Conservation (phyloP, 352 stramenopile species). For the Pythium biforme region DNA sequence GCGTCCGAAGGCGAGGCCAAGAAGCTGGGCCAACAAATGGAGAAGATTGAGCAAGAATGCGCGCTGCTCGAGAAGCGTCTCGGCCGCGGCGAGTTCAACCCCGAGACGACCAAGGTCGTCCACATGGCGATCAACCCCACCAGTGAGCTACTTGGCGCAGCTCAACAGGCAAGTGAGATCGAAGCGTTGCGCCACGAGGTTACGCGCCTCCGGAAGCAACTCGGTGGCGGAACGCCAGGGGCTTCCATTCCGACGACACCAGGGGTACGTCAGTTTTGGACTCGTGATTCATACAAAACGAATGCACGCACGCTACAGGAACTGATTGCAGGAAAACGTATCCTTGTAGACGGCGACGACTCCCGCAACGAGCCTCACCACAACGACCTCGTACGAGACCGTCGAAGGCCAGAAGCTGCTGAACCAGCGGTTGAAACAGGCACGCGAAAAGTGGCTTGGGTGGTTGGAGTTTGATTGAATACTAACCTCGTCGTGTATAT, state of each 20-base stretch:
- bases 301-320: not conserved
- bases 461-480: too few species aligned
- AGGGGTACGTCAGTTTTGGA: conserved; percentile 1
- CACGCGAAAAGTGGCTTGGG: too few species aligned
- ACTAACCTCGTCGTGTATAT: not conserved
- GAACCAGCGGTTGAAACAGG: conserved; percentile 87
- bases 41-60: conserved; percentile 63
- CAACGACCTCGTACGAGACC: conserved; percentile 81
- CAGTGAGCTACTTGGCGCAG: conserved; percentile 49
- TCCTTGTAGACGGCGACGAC: conserved; percentile 6
- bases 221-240: not conserved
- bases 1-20: conserved; percentile 44
- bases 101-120: conserved; percentile 84
- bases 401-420: conserved; percentile 84
- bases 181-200: conserved; percentile 43
- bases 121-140: conserved; percentile 86
- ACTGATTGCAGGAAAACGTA: too few species aligned
- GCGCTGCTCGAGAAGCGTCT: conserved; percentile 70
- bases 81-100: conserved; percentile 75
- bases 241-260: not conserved
- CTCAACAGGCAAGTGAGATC: conserved; percentile 36
- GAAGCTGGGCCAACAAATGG: conserved; percentile 55
- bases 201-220: conserved; percentile 21
- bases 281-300: not conserved
- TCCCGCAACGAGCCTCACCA: conserved; percentile 50